Evolutionary conservation across 176 grass and related monocot species (phyloP), one percentile per base, ranked within the genome.

Genomic region (Poa pratensis): DNA sequence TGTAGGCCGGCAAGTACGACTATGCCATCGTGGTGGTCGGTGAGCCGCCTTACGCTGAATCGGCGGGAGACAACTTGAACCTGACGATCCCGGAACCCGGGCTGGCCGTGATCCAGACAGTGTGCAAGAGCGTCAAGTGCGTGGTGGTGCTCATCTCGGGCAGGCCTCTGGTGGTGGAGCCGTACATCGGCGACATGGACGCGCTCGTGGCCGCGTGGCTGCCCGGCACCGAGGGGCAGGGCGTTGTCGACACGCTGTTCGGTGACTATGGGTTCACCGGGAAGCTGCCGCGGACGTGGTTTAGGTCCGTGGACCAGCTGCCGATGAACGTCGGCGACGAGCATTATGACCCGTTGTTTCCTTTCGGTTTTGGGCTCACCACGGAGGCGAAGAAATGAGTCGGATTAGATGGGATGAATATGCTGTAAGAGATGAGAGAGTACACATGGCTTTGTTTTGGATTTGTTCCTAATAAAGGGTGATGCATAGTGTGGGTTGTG

Each of bases 191-290:
- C 43, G 62, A 5, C 53, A 92, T 95, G 9, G 91, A 98, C 80
- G 93, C 91, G 14, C 64, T 95, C 68, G 95, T 98, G 24, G 95
- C 95, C 9, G 93, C 95, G 7, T 98, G 95, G 95, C 87, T 98
- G 28, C 95, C 95, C 0, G 95, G 95, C 1, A 57, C 93, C 0
- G 95, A 98, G 87, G 95, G 95, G 1, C 95, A 98, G 70, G 95
- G 95, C 28, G 91, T 98, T 1, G 93, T 91, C 7, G 96, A 98
- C 74, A 87, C 86, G 19, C 88, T 98, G n/a, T 98, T 93, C 20
- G 96, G 96, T 0, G 93, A 98, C 84, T 94, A 94, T 18, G 96
- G 87, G 68, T 98, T 98, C 85, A 82, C 86, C 0, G 96, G 91
- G 5, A 98, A 95, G 83, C 90, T 95, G 42, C 53, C 93, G 3